These are phyloP conservation scores for Pythium volutum DNA, from an alignment of 352 stramenopile species.

Conservation along the genomic window DNA sequence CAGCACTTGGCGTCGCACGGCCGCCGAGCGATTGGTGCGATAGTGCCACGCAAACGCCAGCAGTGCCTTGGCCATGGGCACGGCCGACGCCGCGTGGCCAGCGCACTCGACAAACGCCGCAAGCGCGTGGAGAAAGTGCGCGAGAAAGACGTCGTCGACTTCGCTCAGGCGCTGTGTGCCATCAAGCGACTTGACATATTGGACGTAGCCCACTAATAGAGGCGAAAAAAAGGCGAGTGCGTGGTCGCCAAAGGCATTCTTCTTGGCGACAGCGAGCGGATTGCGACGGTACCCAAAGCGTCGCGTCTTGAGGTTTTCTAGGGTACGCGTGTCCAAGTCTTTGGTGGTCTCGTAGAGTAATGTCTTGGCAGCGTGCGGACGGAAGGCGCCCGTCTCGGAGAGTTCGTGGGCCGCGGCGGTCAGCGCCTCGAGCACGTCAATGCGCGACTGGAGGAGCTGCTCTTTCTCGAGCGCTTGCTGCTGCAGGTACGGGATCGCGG, in stretches of 20 bases:
- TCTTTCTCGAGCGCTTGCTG: slow-evolving; percentile 69
- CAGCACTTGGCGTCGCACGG: slow-evolving; percentile 68
- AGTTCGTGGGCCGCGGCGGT: slow-evolving; percentile 55
- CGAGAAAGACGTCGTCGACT: slow-evolving; percentile 65
- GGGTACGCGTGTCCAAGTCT: slow-evolving; percentile 41
- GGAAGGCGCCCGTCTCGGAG: slow-evolving; percentile 48
- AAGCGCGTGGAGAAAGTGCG: slow-evolving; percentile 65
- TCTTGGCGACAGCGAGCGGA: slow-evolving; percentile 39
- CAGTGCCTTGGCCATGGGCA: slow-evolving; percentile 68
- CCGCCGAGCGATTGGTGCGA: slow-evolving; percentile 37
- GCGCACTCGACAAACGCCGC: slow-evolving; percentile 67
- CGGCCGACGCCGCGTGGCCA: slow-evolving; percentile 47
- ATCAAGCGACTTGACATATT: slow-evolving; percentile 43
- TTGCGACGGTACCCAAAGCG: slow-evolving; percentile 70
- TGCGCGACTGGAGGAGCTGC: slow-evolving; percentile 67
- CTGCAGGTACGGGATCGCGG: slow-evolving; percentile 52
- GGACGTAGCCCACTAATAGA: slow-evolving; percentile 65
- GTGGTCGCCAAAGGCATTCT: slow-evolving; percentile 62
- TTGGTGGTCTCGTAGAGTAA: slow-evolving; percentile 55
- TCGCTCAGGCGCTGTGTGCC: slow-evolving; percentile 33
- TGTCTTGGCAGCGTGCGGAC: slow-evolving; percentile 26
- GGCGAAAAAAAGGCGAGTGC: slow-evolving; percentile 73
- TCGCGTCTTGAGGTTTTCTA: slow-evolving; percentile 55
- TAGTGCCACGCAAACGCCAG: slow-evolving; percentile 70
- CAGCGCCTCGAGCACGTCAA: slow-evolving; percentile 66